Evolutionary conservation across 1,139 yeast species (phyloP).

Genomic region (Meyerozyma athensensis): DNA sequence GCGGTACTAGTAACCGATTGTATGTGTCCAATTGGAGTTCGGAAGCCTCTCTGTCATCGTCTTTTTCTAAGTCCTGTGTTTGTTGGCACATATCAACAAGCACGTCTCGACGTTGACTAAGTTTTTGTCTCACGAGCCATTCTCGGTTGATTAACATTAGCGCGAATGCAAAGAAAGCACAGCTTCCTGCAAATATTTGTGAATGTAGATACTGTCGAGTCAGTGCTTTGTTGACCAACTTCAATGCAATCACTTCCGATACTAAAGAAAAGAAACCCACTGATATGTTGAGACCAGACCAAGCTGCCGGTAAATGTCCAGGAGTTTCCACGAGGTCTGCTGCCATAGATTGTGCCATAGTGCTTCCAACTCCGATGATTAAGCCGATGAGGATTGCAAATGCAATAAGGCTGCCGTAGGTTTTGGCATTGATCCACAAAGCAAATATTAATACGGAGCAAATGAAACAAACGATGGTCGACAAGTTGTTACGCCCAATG

Average conservation of each 20-base stretch:
- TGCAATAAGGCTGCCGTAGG: conserved; percentile 47
- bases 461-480: conserved; percentile 28
- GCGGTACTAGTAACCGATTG: conserved; percentile 18
- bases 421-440: conserved; percentile 53
- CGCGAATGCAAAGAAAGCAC: not conserved
- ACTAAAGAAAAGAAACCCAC: conserved; percentile 43
- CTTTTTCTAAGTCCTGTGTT: conserved; percentile 8
- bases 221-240: not conserved
- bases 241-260: conserved; percentile 16
- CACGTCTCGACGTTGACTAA: not conserved
- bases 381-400: conserved; percentile 52
- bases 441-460: conserved; percentile 36
- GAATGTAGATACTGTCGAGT: not conserved
- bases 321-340: conserved; percentile 43
- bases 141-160: conserved; percentile 26
- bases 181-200: conserved; percentile 2
- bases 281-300: conserved; percentile 52
- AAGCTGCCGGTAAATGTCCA: conserved; percentile 50
- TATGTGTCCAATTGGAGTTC: conserved; percentile 12
- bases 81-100: not conserved
- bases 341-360: conserved; percentile 55
- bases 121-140: conserved; percentile 26
- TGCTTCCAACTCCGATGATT: conserved; percentile 60
- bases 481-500: conserved; percentile 53
- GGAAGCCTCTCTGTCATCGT: conserved; percentile 7